Base-by-base conservation (phyloP, 164 flowering plant genomes). In the Stephania cephalantha region DNA sequence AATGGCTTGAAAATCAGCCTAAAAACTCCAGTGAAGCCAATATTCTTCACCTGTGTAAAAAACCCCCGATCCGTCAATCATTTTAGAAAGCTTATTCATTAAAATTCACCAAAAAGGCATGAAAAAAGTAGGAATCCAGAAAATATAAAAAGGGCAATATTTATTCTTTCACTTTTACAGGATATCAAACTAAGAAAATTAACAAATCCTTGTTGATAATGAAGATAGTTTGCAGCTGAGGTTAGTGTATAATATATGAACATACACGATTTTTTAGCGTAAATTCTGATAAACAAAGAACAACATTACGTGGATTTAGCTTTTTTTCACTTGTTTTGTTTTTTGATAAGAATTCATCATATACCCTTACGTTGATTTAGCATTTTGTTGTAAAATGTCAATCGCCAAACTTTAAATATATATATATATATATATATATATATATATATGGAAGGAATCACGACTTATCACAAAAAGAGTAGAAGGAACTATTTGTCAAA, bases 11-110 rank as follows among this genome's bases (percentile, higher is more conserved):
- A 96, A 15, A 96, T 91, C 79, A 96, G 73, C 87, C 99, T 89
- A 85, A 96, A 96, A 77, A 96, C 88, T 76, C 99, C 99, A 45
- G 99, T 92, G 82, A 96, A 96, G 52, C 89, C 98, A 80, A 94
- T 86, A 78, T 96, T 78, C 84, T 96, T 96, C 7, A 96, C 96
- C 99, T 96, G 70, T 52, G 76, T 31, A 69, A 17, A 61, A 70
- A 79, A n/a, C 53, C 55, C 30, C 69, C 1, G 9, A 73, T 1
- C 46, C 61, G 50, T 35, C 65, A 45, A 45, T 31, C 42, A 78
- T 22, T 42, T 50, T 7, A 61, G 6, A 61, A 61, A 61, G 66
- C 10, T 35, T 42, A 12, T 69, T 44, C 48, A 42, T 18, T 42
- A 42, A 42, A 35, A 44, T 44, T 18, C 10, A 17, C 46, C 8